Evolutionary conservation across 352 stramenopile genomes (phyloP).

Genomic region (Phytophthora melonis): DNA sequence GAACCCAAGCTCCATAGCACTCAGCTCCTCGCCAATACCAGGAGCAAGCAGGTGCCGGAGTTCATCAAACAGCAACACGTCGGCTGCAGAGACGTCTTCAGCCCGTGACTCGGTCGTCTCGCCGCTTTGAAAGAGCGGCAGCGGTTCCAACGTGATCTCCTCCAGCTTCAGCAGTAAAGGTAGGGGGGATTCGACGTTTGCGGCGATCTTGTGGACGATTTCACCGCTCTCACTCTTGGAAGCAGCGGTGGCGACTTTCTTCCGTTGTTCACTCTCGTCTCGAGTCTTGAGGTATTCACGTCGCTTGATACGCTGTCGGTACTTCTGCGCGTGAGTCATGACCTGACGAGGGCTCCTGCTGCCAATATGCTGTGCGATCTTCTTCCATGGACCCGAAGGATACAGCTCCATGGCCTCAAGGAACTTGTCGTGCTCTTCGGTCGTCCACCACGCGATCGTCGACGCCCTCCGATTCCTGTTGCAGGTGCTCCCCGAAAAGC

Average conservation of each 20-base stretch:
- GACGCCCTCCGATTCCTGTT: constrained; percentile 4
- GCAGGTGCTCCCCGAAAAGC: background rate
- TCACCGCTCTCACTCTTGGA: background rate
- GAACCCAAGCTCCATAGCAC: background rate
- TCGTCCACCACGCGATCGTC: constrained; percentile 10
- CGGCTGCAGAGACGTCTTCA: background rate
- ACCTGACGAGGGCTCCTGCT: constrained; percentile 37
- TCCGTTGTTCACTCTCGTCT: background rate
- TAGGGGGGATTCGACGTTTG: background rate
- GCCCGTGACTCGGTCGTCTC: background rate
- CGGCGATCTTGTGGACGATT: background rate
- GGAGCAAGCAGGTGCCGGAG: constrained; percentile 11
- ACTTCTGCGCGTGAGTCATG: constrained; percentile 35
- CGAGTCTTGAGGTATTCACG: background rate
- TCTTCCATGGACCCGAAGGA: constrained; percentile 54
- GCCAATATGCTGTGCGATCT: constrained; percentile 35
- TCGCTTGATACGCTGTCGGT: constrained; percentile 20
- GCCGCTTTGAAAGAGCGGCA: background rate
- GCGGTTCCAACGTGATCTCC: background rate
- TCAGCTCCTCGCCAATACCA: background rate
- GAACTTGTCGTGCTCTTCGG: constrained; percentile 54
- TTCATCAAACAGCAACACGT: constrained; percentile 12
- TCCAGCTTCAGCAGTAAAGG: background rate
- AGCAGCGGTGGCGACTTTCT: background rate
- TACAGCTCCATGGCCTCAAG: constrained; percentile 53